Evolutionary conservation across 352 stramenopile genomes (phyloP), one percentile per base, ranked within the genome.

Genomic region (Hyaloperonospora arabidopsidis): DNA sequence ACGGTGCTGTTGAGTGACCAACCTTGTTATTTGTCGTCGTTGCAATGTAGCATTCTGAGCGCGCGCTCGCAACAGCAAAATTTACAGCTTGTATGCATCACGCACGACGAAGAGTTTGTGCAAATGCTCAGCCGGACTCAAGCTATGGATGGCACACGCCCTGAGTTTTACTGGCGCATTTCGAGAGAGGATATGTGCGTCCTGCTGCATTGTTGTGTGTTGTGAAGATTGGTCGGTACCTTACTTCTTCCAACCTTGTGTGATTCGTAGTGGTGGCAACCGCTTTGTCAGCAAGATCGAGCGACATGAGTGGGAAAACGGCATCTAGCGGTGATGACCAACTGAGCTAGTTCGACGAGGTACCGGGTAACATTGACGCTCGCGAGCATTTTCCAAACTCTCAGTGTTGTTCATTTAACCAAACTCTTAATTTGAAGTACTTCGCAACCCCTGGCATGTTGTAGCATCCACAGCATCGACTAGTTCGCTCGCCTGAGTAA

Each of bases 1-100:
- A 29, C 17, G 19, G 11, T 48, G 7, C 43, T 14, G 4, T 49
- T 8, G 0, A 48, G 29, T 57, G 35, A 64, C 40, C 2, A 61
- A 10, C 23, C 46, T 45, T 45, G 11, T 18, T 29, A 12, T 32
- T 14, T 13, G 29, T 1, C 52, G 46, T 59, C 13, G 48, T 43
- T 56, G 49, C n/a, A 43, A 53, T 34, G 51, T 45, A 92, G 85
- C 54, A 98, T 99, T 55, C 85, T 99, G 54, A 96, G 93, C 38
- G 87, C 88, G 12, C 84, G 97, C 34, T 76, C 85, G 2, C 72
- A 86, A 21, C 96, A 99, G 72, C 82, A 91, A 50, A 99, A 99
- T 70, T 99, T 99, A 65, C 97, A 99, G 74, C 84, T 99, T 39
- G 86, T 99, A 25, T 90, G 97, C 45, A 99, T 99, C 72, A 99